phyloP scores from a whole-genome alignment of 2,329 filamentous ascomycete species.

The Paecilomyces niveus region DNA sequence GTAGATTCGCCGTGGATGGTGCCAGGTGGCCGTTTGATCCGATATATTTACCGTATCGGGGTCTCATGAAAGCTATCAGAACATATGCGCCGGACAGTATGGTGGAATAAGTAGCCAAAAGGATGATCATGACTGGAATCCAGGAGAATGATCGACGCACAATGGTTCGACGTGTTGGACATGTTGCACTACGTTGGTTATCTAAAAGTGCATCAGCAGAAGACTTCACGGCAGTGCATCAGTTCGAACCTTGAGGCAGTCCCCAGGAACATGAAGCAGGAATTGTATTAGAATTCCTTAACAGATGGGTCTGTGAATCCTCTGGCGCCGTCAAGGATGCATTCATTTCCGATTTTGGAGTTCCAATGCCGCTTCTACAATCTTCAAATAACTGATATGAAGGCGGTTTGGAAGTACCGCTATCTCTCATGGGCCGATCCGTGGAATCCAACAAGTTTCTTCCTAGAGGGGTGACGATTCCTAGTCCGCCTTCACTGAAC shows the following conservation, averaged over 20 bases:
- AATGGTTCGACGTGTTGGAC: conserved; percentile 22
- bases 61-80: conserved; percentile 53
- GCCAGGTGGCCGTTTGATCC: conserved; percentile 46
- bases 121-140: conserved; percentile 27
- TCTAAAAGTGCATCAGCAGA: neutral
- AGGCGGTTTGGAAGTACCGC: too few relatives aligned
- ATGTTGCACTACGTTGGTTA: conserved; percentile 9
- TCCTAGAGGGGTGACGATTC: neutral
- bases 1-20: conserved; percentile 58
- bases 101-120: conserved; percentile 32
- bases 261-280: neutral
- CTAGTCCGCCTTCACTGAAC: neutral
- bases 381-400: neutral
- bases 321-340: neutral
- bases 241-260: neutral
- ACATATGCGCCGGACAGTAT: conserved; percentile 50
- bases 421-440: too few relatives aligned
- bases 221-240: neutral
- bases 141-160: conserved; percentile 26
- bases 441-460: neutral
- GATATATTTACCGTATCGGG: conserved; percentile 55
- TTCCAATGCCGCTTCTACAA: neutral
- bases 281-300: neutral
- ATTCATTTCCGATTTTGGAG: neutral
- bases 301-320: neutral